A percentile compares a stretch with the other conserved stretches of the same genome.
Conservation (phyloP, 2,329 filamentous ascomycete genomes). For the Scytalidium lignicola region DNA sequence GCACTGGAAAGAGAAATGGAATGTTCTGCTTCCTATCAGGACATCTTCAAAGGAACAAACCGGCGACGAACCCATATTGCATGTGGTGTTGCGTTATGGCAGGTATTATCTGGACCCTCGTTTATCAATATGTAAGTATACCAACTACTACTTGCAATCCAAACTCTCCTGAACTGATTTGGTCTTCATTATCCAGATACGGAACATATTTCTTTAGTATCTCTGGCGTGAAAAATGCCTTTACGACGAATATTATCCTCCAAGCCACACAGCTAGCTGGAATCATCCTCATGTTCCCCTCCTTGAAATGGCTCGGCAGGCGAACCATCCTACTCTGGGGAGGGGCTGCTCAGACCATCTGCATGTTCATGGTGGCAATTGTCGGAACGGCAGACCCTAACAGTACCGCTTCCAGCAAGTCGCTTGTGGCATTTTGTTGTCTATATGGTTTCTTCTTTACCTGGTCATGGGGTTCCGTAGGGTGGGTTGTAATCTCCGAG, state of each 20-base stretch:
- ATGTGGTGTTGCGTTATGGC: slow-evolving; percentile 35
- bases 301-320: slow-evolving; percentile 36
- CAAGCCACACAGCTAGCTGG: slow-evolving; percentile 40
- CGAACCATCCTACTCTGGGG: slow-evolving; percentile 38
- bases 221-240: slow-evolving; percentile 33
- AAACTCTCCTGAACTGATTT: slow-evolving; percentile 32
- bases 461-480: slow-evolving; percentile 77
- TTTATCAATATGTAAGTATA: slow-evolving; percentile 58
- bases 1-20: not conserved
- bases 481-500: slow-evolving; percentile 79
- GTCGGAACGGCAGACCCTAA: slow-evolving; percentile 44
- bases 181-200: slow-evolving; percentile 13
- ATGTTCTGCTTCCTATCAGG: slow-evolving; percentile 31
- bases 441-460: slow-evolving; percentile 77
- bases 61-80: slow-evolving; percentile 42
- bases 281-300: slow-evolving; percentile 42
- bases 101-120: slow-evolving; percentile 49
- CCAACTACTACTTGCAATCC: slow-evolving; percentile 45
- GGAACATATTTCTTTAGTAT: not conserved
- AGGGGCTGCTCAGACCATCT: slow-evolving; percentile 48
- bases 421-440: slow-evolving; percentile 63
- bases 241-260: slow-evolving; percentile 45
- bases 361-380: slow-evolving; percentile 68
- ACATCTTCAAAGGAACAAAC: slow-evolving; percentile 45
- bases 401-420: slow-evolving; percentile 17